Percentiles rank a stretch among this genome's conserved stretches.
phyloP scores from a whole-genome alignment of 805 yeast genomes.

The Kuraishia piskuri region DNA sequence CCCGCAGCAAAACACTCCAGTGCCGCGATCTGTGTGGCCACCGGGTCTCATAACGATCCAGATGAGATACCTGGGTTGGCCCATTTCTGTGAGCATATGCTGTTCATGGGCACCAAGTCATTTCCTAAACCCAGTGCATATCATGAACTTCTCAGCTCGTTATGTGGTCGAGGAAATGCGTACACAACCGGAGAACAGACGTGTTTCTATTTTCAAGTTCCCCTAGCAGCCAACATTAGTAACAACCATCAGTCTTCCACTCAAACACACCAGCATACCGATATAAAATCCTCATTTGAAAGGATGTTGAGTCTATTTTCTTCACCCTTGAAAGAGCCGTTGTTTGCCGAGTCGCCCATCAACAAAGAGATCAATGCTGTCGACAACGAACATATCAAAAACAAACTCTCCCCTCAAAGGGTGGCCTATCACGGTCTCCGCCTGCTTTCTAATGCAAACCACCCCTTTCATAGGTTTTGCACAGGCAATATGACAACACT shows the following conservation, averaged over 20 bases:
- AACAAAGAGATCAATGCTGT: slow-evolving; percentile 50
- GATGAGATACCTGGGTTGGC: slow-evolving; percentile 69
- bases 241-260: slow-evolving; percentile 12
- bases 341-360: slow-evolving; percentile 32
- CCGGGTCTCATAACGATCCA: slow-evolving; percentile 82
- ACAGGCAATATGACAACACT: slow-evolving; percentile 58
- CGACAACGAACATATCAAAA: slow-evolving; percentile 59
- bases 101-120: slow-evolving; percentile 46
- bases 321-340: slow-evolving; percentile 41
- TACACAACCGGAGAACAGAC: slow-evolving; percentile 63
- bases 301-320: slow-evolving; percentile 40
- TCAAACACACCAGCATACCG: slow-evolving; percentile 1
- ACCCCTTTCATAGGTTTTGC: slow-evolving; percentile 53
- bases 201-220: slow-evolving; percentile 54
- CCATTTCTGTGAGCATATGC: slow-evolving; percentile 79
- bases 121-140: slow-evolving; percentile 40
- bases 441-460: slow-evolving; percentile 33
- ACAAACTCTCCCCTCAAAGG: slow-evolving; percentile 34
- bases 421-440: slow-evolving; percentile 51
- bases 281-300: slow-evolving; percentile 27
- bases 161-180: slow-evolving; percentile 60
- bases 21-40: slow-evolving; percentile 64
- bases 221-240: slow-evolving; percentile 15
- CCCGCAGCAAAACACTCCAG: slow-evolving; percentile 56
- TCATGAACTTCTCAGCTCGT: slow-evolving; percentile 30